Evolutionary conservation across 2,329 filamentous ascomycete genomes (phyloP), one percentile per base, ranked within the genome.

Genomic region (Kalaharituber pfeilii): DNA sequence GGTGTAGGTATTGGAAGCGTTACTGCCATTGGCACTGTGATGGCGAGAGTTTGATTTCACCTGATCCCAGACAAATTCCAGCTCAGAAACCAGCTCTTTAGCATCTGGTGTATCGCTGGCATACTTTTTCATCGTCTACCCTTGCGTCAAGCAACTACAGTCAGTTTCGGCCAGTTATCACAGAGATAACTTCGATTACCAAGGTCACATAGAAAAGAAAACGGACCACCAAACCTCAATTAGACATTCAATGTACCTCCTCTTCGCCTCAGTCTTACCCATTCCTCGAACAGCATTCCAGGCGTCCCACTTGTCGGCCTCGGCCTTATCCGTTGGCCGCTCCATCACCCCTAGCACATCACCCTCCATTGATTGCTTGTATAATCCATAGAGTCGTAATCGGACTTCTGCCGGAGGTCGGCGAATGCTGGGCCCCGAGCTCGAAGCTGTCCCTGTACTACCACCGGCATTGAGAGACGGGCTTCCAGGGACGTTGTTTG

Each of bases 41-140:
- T 18, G 13, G 33, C 33, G 33, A 25, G 42, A 22, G 64, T 89
- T 95, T 62, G 82, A 83, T 68, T 91, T 94, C 63, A 98, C 89
- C 68, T 96, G 91, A 63, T 95, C 87, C 91, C 91, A 98, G 36
- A 98, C 89, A 64, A 96, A 98, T 69, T 98, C 91, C n/a, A 98
- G 78, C 68, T 98, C 91, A 8, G 81, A 76, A 33, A 96, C 88
- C 36, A 98, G 75, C 69, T 94, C 88, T 56, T 82, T 77, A 6
- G 86, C 86, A 66, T 94, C 87, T 50, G 56, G 81, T 18, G 87
- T 95, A 39, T 82, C 76, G 44, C 76, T 91, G 50, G 91, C 91
- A 71, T 94, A 96, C 66, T 80, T 79, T 71, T 95, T 88, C 88
- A 98, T 96, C 1, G 88, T 96, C 64, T 63, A 52, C 7, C 6